A percentile compares a stretch with the other conserved stretches of the same genome.
Evolutionary conservation across 2,329 filamentous ascomycete species (phyloP).

Genomic region (Bertia moriformis): DNA sequence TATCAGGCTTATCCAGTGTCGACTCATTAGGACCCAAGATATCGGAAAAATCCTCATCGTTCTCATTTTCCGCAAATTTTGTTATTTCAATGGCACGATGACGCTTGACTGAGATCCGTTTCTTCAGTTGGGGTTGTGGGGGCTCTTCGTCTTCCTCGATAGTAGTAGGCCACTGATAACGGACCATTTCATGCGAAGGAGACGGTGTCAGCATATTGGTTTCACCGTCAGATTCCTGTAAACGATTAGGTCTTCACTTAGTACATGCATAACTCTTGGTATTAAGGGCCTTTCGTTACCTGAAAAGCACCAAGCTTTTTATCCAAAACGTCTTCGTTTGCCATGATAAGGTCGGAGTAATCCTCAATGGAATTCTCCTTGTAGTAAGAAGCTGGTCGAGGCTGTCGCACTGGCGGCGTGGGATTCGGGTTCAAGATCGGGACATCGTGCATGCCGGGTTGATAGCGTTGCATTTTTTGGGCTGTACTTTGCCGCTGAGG

Average conservation of each 20-base stretch:
- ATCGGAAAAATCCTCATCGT: slow-evolving; percentile 91
- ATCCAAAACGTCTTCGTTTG: slow-evolving; percentile 69
- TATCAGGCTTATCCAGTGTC: neutral
- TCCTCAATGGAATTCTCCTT: slow-evolving; percentile 75
- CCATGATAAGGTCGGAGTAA: slow-evolving; percentile 76
- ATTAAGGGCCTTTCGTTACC: slow-evolving; percentile 22
- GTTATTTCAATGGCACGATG: slow-evolving; percentile 81
- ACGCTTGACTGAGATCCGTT: slow-evolving; percentile 59
- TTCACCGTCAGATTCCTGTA: slow-evolving; percentile 9
- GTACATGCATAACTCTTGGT: slow-evolving; percentile 21
- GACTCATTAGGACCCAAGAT: slow-evolving; percentile 58
- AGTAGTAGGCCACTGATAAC: neutral
- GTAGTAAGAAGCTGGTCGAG: slow-evolving; percentile 52
- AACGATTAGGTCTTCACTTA: too few relatives aligned
- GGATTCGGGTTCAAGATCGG: slow-evolving; percentile 30
- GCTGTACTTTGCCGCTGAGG: neutral
- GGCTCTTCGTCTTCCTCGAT: neutral
- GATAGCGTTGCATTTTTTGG: neutral
- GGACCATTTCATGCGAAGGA: neutral
- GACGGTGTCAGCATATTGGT: too few relatives aligned
- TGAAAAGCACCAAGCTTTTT: slow-evolving; percentile 52
- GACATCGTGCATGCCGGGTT: slow-evolving; percentile 17
- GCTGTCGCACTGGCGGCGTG: slow-evolving; percentile 41
- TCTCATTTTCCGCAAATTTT: slow-evolving; percentile 82
- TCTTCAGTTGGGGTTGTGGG: slow-evolving; percentile 22